These are phyloP conservation scores for Leucogyrophana mollusca DNA, from an alignment of 768 basidiomycete genomes.

Conservation along the genomic window DNA sequence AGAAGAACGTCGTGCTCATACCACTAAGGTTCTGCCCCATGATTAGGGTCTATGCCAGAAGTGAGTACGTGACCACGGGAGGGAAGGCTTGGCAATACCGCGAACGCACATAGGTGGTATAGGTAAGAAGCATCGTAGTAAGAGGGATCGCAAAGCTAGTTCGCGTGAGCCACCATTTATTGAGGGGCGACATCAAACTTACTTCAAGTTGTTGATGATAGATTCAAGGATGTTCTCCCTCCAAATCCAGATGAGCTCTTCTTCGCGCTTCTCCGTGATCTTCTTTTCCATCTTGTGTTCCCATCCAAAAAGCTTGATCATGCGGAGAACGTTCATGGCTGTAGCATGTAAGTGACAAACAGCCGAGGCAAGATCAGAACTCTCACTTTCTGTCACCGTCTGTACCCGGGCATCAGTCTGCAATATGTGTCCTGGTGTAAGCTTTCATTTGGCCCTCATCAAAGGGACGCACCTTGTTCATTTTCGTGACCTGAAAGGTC, in stretches of 20 bases:
- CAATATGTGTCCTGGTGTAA: background rate
- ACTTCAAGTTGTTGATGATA: conserved; percentile 25
- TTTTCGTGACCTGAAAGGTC: conserved; percentile 44
- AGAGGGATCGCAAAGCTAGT: conserved; percentile 58
- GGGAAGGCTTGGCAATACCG: background rate
- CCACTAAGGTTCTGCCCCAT: conserved; percentile 4
- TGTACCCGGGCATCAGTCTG: conserved; percentile 58
- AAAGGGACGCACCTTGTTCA: conserved; percentile 40
- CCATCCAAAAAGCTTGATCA: conserved; percentile 74
- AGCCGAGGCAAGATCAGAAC: conserved; percentile 5
- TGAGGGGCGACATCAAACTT: too few species aligned
- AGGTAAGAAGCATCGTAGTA: conserved; percentile 62
- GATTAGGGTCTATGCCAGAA: background rate
- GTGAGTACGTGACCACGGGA: background rate
- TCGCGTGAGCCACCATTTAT: background rate
- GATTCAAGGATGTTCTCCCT: conserved; percentile 51
- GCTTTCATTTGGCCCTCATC: too few species aligned
- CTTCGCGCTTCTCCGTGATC: conserved; percentile 54
- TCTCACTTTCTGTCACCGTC: conserved; percentile 55
- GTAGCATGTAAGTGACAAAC: background rate
- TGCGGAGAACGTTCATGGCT: conserved; percentile 58
- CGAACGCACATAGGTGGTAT: conserved; percentile 49
- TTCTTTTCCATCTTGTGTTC: conserved; percentile 54
- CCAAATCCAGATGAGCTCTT: conserved; percentile 56
- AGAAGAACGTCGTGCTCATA: background rate